phyloP scores from a whole-genome alignment of 805 yeast species.

The Starmerella tilneyi region DNA sequence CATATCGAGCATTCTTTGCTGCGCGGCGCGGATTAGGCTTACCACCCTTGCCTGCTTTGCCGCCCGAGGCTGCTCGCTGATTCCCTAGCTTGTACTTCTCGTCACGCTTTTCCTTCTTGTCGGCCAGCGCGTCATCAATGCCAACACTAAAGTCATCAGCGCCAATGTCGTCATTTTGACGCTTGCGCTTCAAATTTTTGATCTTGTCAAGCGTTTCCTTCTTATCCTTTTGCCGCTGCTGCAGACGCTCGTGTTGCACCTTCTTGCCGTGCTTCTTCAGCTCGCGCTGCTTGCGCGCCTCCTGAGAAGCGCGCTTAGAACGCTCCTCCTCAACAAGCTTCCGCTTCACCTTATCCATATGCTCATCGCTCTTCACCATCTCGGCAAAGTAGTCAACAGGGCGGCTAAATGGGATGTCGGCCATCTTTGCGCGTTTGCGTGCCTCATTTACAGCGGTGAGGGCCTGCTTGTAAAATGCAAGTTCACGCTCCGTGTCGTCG shows the following conservation, averaged over 20 bases:
- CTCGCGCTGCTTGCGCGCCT: conserved; percentile 86
- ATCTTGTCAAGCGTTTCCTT: conserved; percentile 80
- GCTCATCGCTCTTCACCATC: conserved; percentile 96
- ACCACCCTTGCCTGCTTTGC: not conserved
- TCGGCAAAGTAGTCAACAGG: conserved; percentile 96
- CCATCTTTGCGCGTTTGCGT: conserved; percentile 49
- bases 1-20: conserved; percentile 65
- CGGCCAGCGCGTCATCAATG: conserved; percentile 77
- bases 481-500: conserved; percentile 91
- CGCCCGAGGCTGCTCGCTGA: conserved; percentile 32
- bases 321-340: conserved; percentile 66
- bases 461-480: conserved; percentile 91
- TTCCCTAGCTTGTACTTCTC: conserved; percentile 35
- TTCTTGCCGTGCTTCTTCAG: conserved; percentile 96
- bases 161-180: conserved; percentile 62
- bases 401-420: conserved; percentile 78
- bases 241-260: conserved; percentile 86
- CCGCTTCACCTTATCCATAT: conserved; percentile 84
- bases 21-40: conserved; percentile 55
- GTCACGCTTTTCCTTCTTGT: conserved; percentile 37
- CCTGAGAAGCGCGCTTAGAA: conserved; percentile 74
- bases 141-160: conserved; percentile 80
- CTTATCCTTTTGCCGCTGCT: conserved; percentile 88
- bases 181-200: conserved; percentile 80
- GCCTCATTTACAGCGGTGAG: conserved; percentile 71